These are phyloP conservation scores for Sequoiadendron giganteum DNA, from an alignment of 75 land plant genomes.

Conservation along the genomic window DNA sequence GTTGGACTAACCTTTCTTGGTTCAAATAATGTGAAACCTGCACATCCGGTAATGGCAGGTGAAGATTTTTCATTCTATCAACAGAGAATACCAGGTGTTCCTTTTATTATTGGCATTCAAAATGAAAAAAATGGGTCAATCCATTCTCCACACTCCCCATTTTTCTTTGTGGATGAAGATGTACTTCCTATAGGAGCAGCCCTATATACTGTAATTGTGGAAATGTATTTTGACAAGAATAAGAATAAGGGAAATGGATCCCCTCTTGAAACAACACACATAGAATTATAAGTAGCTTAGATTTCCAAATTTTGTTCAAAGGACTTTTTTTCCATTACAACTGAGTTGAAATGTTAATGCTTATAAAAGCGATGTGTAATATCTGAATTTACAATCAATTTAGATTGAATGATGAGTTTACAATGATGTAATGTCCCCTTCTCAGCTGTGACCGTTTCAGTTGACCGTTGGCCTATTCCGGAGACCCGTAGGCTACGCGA, in stretches of 20 bases:
- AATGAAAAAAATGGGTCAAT: slow-evolving; percentile 43
- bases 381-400: not conserved
- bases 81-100: slow-evolving; percentile 49
- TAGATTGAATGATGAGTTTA: not conserved
- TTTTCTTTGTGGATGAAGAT: slow-evolving; percentile 46
- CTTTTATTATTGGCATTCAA: slow-evolving; percentile 34
- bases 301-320: not conserved
- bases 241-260: not conserved
- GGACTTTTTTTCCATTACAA: not conserved
- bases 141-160: slow-evolving; percentile 42
- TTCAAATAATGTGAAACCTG: slow-evolving; percentile 20
- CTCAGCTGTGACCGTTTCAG: too few relatives aligned
- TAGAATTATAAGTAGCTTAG: not conserved
- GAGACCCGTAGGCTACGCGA: too few relatives aligned
- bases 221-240: not conserved
- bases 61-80: slow-evolving; percentile 69
- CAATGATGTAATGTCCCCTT: too few relatives aligned
- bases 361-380: not conserved
- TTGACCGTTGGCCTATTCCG: too few relatives aligned
- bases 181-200: slow-evolving; percentile 62
- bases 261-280: not conserved
- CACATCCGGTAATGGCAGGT: slow-evolving; percentile 37
- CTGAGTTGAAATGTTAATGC: not conserved
- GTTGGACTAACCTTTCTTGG: slow-evolving; percentile 38
- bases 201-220: slow-evolving; percentile 7